phyloP scores from a whole-genome alignment of 192 early-diverging fungal species.

The Coemansia guatemalensis region DNA sequence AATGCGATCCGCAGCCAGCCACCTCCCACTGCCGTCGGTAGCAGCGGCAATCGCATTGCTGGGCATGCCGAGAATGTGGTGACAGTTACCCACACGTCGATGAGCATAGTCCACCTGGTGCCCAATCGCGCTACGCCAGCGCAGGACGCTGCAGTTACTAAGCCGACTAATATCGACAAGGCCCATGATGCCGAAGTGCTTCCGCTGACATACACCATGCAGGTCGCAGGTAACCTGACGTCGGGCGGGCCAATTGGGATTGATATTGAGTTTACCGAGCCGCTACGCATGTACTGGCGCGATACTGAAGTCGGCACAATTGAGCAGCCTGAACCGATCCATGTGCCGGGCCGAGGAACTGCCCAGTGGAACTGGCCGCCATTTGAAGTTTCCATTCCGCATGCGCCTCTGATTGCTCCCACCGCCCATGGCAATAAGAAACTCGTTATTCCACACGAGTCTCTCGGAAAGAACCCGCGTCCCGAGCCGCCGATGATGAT shows the following conservation, averaged over 20 bases:
- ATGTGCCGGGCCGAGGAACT: conserved; percentile 31
- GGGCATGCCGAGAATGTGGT: conserved; percentile 6
- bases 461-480: neutral
- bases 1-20: neutral
- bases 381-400: conserved; percentile 25
- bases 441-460: conserved; percentile 2
- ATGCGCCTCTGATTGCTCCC: conserved; percentile 2
- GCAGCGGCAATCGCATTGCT: neutral
- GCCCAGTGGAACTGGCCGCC: conserved; percentile 40
- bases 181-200: conserved; percentile 11
- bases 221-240: conserved; percentile 33
- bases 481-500: neutral
- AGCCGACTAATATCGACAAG: conserved; percentile 1
- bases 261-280: conserved; percentile 45
- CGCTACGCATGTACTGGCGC: conserved; percentile 38
- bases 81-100: conserved; percentile 12
- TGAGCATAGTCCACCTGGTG: conserved; percentile 23
- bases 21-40: neutral
- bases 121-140: neutral
- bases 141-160: neutral
- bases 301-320: conserved; percentile 35
- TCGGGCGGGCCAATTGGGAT: conserved; percentile 46
- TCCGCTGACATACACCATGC: conserved; percentile 26
- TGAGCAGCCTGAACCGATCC: conserved; percentile 16
- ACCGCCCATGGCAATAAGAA: conserved; percentile 4